Conservation (phyloP, 1,284 basidiomycete genomes). For the Malassezia obtusa region DNA sequence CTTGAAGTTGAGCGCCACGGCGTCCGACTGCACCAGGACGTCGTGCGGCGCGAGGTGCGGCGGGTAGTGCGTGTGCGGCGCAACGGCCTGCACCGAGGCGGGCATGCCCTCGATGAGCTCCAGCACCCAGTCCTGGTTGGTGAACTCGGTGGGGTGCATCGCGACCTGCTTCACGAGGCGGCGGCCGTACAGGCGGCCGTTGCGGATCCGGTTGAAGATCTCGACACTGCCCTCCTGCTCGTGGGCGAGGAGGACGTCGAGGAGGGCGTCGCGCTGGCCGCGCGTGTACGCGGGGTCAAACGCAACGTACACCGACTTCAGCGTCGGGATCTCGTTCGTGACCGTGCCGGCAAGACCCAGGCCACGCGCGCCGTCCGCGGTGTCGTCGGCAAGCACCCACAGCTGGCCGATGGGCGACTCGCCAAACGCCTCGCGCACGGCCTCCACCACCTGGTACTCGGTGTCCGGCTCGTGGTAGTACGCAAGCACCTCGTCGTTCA, state of each 20-base stretch:
- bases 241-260: constrained; percentile 1
- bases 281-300: constrained; percentile 10
- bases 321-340: constrained; percentile 15
- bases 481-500: constrained; percentile 9
- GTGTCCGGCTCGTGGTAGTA: constrained; percentile 16
- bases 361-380: constrained; percentile 11
- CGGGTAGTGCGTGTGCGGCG: constrained; percentile 11
- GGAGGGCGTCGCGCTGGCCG: constrained; percentile 12
- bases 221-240: constrained; percentile 10
- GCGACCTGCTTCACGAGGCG: constrained; percentile 16
- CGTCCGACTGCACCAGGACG: constrained; percentile 15
- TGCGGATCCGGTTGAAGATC: constrained; percentile 12
- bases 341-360: constrained; percentile 15
- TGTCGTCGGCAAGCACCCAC: constrained; percentile 17
- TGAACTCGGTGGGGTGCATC: constrained; percentile 41
- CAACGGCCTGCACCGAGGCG: constrained; percentile 10
- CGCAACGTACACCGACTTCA: constrained; percentile 6
- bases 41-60: constrained; percentile 10
- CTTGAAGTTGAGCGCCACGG: constrained; percentile 21
- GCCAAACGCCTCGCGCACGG: constrained; percentile 6
- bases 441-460: constrained; percentile 5
- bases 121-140: constrained; percentile 29
- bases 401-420: constrained; percentile 12
- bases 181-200: constrained; percentile 13
- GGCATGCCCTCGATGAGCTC: constrained; percentile 24